Evolutionary conservation across 2,329 filamentous ascomycete genomes (phyloP), one percentile per base, ranked within the genome.

Genomic region (Paecilomyces fulvus): DNA sequence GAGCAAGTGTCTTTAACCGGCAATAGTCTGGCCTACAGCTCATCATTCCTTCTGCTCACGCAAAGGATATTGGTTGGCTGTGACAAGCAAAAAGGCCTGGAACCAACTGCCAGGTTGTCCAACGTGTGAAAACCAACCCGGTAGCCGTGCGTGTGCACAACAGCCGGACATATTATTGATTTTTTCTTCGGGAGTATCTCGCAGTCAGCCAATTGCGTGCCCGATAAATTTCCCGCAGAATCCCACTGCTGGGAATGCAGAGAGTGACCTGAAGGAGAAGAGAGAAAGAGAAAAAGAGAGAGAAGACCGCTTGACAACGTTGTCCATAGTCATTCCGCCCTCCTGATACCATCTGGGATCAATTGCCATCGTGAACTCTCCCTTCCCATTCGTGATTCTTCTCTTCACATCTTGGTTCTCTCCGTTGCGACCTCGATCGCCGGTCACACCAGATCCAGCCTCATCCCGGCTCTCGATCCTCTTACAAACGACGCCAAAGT

Each of bases 361-460:
- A 37, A 37, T 37, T 37, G 33, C 11, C 12, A 8, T 37, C 33
- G 33, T 37, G 37, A 17, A 43, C 14, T 9, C 6, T 37, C 37
- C 37, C n/a, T 43, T 43, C 37, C 14, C n/a, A 43, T 6, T 37
- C 5, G 33, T 37, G 25, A 28, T 28, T 28, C 25, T 28, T 28
- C 25, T 28, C 25, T 28, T 28, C 25, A 28, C 25, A 7, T 37
- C 12, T n/a, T 12, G 33, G 33, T n/a, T 43, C 37, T 17, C 20
- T 20, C 14, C 37, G 37, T 43, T 17, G 14, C 37, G 37, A 43
- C 14, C 33, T 43, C 30, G 55, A 61, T 60, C 55, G 57, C 25
- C 58, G 56, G 31, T 20, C 30, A 50, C 31, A 52, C 12, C 46
- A 53, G 53, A 61, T 55, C 61, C 56, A 64, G 61, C 60, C 62